Conservation (phyloP, 768 basidiomycete species). For the Lactarius akahatsu region DNA sequence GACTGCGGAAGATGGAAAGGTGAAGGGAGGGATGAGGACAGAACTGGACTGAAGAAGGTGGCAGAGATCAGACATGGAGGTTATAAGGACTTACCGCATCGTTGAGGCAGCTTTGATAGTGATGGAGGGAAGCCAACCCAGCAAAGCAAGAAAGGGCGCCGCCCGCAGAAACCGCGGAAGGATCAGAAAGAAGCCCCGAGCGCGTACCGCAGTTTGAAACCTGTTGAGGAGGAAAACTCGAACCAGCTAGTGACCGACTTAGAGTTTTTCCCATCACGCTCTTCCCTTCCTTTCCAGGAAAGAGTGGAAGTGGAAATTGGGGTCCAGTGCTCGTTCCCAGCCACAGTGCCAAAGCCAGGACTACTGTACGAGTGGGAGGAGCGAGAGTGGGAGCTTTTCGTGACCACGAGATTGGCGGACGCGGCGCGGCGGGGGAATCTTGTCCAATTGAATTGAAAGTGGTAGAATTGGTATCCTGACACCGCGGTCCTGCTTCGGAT, state of each 20-base stretch:
- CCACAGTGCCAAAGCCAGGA: slow-evolving; percentile 1
- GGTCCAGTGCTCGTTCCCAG: background rate
- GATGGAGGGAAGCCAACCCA: slow-evolving; percentile 28
- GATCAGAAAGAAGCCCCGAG: slow-evolving; percentile 27
- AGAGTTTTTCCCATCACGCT: slow-evolving; percentile 3
- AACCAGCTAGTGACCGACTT: background rate
- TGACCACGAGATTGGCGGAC: slow-evolving; percentile 1
- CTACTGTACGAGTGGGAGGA: background rate
- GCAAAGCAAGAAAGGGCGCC: slow-evolving; percentile 22
- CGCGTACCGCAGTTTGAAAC: slow-evolving; percentile 26
- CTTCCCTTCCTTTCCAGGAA: slow-evolving; percentile 1
- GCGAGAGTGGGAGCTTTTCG: background rate
- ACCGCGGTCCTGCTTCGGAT: slow-evolving; percentile 26
- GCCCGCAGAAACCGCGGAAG: slow-evolving; percentile 29
- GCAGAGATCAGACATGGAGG: slow-evolving; percentile 17
- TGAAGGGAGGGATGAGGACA: slow-evolving; percentile 17
- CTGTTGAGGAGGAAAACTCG: slow-evolving; percentile 7
- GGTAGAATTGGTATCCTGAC: slow-evolving; percentile 19
- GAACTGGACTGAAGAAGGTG: slow-evolving; percentile 7
- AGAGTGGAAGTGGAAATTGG: background rate
- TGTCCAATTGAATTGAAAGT: slow-evolving; percentile 10
- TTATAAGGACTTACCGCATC: slow-evolving; percentile 30
- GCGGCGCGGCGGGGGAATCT: background rate
- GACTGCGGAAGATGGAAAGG: slow-evolving; percentile 22
- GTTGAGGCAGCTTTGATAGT: slow-evolving; percentile 26